Base-by-base conservation (phyloP, 768 basidiomycete genomes). In the Mycena venus region DNA sequence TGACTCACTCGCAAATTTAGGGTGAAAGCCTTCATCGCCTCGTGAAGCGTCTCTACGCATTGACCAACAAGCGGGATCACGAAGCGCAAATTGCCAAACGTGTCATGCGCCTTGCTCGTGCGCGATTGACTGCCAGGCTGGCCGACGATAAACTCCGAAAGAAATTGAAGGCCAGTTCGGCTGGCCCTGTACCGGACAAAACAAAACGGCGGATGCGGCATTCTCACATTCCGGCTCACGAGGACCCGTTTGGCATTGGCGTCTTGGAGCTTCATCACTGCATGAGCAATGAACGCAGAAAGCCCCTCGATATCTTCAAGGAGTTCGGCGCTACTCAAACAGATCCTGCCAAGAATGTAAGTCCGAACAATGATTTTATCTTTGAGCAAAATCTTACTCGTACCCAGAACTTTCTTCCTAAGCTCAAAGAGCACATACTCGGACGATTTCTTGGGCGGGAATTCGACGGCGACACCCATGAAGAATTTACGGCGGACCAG, bases 21-120 rank as follows among this genome's bases (percentile, higher is more conserved):
- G 85, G 86, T 0, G 87, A 90, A 68, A 80, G 85, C 0, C 82
- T 86, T 23, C 89, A 90, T 63, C 75, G 80, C 0, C 68, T 78
- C 0, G 77, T 85, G 9, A 89, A 90, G 76, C 71, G 72, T 0
- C 78, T 85, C 38, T 89, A 88, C 59, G 69, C 72, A 0, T 44
- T 75, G 0, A 86, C 84, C 0, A 86, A 85, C 75, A 87, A 87
- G 72, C 81, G 77, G 5, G 56, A 82, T 15, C 75, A 78, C 19
- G 62, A 55, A 0, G 14, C 44, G 0, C 83, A 86, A 29, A 86
- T 89, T 42, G 81, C 80, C 1, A 79, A 79, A 38, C 59, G 73
- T 7, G 58, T 72, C 34, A 70, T 61, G n/a, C 70, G 78, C 5
- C 31, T 74, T 1, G n/a, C 14, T 6, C 73, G 73, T 6, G 68